Evolutionary conservation across 2,329 filamentous ascomycete genomes (phyloP).

Genomic region (Capronia americana): DNA sequence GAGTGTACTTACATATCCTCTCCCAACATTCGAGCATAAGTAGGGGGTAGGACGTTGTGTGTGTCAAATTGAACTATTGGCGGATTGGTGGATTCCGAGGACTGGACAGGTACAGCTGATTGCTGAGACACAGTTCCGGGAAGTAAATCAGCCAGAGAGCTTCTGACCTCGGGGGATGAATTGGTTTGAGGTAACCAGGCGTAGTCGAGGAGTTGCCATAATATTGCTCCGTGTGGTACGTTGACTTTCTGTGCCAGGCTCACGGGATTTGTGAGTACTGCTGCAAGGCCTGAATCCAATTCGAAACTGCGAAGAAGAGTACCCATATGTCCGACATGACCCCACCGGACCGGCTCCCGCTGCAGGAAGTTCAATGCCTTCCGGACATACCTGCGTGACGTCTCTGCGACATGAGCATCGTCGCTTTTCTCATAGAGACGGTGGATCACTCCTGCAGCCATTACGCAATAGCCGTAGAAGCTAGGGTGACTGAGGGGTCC

Average conservation of each 20-base stretch:
- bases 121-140: background rate
- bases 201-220: conserved; percentile 29
- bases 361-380: conserved; percentile 9
- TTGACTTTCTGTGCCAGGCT: conserved; percentile 17
- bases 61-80: background rate
- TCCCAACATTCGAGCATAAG: conserved; percentile 24
- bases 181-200: conserved; percentile 20
- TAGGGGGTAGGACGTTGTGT: conserved; percentile 3
- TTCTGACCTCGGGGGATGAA: background rate
- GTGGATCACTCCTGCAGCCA: conserved; percentile 38
- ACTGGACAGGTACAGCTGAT: background rate
- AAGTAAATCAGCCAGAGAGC: conserved; percentile 18
- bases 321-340: conserved; percentile 18
- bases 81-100: background rate
- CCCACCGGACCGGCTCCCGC: conserved; percentile 12
- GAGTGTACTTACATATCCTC: conserved; percentile 18
- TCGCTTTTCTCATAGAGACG: conserved; percentile 18
- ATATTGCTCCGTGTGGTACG: conserved; percentile 17
- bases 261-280: conserved; percentile 12
- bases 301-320: conserved; percentile 21
- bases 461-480: conserved; percentile 46
- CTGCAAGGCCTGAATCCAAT: conserved; percentile 10
- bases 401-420: conserved; percentile 5
- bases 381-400: conserved; percentile 3
- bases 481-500: conserved; percentile 41